phyloP scores from a whole-genome alignment of 208 protist species.

The Tetramitus jugosus region DNA sequence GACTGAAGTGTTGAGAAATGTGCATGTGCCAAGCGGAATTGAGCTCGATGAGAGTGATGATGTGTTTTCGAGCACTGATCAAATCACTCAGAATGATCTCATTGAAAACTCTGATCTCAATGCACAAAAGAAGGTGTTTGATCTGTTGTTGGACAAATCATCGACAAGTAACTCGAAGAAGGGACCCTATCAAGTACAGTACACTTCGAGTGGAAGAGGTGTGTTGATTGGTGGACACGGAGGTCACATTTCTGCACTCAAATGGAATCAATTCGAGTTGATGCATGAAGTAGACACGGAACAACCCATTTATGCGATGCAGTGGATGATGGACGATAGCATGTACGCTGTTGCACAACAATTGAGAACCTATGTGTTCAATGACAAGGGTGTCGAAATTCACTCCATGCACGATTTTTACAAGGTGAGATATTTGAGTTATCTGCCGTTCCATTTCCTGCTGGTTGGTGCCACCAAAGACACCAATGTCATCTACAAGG shows the following conservation, averaged over 20 bases:
- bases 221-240: conserved; percentile 57
- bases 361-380: conserved; percentile 78
- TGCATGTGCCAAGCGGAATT: neutral
- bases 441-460: conserved; percentile 76
- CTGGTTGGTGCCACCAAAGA: neutral
- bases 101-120: conserved; percentile 48
- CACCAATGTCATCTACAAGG: conserved; percentile 6
- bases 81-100: conserved; percentile 57
- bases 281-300: conserved; percentile 35
- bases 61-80: conserved; percentile 36
- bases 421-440: conserved; percentile 52
- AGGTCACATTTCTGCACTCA: conserved; percentile 60
- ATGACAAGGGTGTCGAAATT: conserved; percentile 64
- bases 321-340: conserved; percentile 57
- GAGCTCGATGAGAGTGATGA: neutral
- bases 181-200: conserved; percentile 58
- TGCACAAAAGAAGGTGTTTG: conserved; percentile 45
- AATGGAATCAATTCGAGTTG: conserved; percentile 55
- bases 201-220: conserved; percentile 47
- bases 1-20: neutral
- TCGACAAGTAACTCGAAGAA: too few species aligned
- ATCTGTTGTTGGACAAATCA: conserved; percentile 53
- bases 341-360: conserved; percentile 82
- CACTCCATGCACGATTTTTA: conserved; percentile 59
- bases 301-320: conserved; percentile 47